Conservation (phyloP, 768 basidiomycete genomes). For the Tubosaeta brunneosetosa region DNA sequence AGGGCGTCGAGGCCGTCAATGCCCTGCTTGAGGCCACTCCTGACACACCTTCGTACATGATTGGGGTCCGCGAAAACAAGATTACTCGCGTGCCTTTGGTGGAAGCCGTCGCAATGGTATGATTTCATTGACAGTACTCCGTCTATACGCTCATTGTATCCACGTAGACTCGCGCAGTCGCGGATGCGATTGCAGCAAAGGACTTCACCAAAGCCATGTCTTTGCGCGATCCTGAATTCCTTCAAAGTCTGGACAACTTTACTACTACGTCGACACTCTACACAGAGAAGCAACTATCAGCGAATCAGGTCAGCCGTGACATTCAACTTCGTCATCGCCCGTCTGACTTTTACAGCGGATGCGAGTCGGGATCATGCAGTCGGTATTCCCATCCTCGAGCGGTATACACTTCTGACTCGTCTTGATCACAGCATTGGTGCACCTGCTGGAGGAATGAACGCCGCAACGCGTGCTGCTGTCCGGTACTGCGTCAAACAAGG, state of each 20-base stretch:
- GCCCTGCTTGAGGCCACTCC: conserved; percentile 83
- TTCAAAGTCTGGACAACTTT: conserved; percentile 85
- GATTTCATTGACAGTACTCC: conserved; percentile 1
- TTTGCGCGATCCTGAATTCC: conserved; percentile 87
- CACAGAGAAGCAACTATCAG: conserved; percentile 49
- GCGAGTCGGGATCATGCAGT: conserved; percentile 83
- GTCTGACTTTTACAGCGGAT: conserved; percentile 49
- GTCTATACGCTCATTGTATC: too few relatives aligned
- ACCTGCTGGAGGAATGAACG: conserved; percentile 98
- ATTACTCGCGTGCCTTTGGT: conserved; percentile 86
- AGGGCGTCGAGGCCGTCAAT: conserved; percentile 91
- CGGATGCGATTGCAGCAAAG: conserved; percentile 72
- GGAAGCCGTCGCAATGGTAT: conserved; percentile 87
- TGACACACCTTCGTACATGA: conserved; percentile 94
- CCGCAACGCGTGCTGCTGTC: conserved; percentile 90
- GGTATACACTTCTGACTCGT: neutral
- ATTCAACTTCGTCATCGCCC: neutral
- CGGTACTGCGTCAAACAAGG: conserved; percentile 91
- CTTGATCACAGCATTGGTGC: conserved; percentile 71
- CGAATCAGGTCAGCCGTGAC: conserved; percentile 35
- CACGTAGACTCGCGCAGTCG: conserved; percentile 77
- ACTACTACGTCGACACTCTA: conserved; percentile 62
- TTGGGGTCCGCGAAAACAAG: conserved; percentile 93
- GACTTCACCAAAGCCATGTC: conserved; percentile 87
- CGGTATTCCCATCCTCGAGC: conserved; percentile 27